Evolutionary conservation across 805 yeast genomes (phyloP).

Genomic region (Suhomyces vadensis): DNA sequence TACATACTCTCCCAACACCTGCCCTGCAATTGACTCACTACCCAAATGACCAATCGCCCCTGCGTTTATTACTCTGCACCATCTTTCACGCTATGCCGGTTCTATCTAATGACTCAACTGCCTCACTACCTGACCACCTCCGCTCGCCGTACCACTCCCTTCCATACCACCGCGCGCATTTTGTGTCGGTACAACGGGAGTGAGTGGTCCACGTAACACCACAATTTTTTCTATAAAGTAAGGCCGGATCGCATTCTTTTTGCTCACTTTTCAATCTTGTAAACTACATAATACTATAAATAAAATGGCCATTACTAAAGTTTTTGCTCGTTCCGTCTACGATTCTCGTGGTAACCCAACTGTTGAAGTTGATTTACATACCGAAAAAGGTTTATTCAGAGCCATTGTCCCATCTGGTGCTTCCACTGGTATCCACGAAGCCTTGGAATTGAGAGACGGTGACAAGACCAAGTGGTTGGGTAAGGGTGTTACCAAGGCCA

Average conservation of each 20-base stretch:
- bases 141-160: too few species aligned
- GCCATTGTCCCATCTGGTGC: constrained; percentile 99
- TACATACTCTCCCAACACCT: too few species aligned
- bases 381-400: constrained; percentile 92
- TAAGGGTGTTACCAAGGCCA: constrained; percentile 98
- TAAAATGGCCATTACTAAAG: constrained; percentile 80
- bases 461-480: constrained; percentile 98
- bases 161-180: background rate
- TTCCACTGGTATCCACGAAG: constrained; percentile 98
- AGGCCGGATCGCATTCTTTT: background rate
- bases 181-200: constrained; percentile 25
- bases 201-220: constrained; percentile 23
- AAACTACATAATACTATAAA: background rate
- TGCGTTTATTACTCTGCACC: too few species aligned
- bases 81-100: too few species aligned
- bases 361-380: constrained; percentile 95
- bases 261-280: background rate
- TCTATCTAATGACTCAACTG: too few species aligned
- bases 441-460: constrained; percentile 96
- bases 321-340: constrained; percentile 95
- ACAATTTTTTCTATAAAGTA: constrained; percentile 7
- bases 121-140: too few species aligned
- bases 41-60: too few species aligned
- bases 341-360: constrained; percentile 99
- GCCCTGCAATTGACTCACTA: too few species aligned